These are phyloP conservation scores for Neurospora africana DNA, from an alignment of 495 filamentous ascomycete genomes.

Conservation along the genomic window DNA sequence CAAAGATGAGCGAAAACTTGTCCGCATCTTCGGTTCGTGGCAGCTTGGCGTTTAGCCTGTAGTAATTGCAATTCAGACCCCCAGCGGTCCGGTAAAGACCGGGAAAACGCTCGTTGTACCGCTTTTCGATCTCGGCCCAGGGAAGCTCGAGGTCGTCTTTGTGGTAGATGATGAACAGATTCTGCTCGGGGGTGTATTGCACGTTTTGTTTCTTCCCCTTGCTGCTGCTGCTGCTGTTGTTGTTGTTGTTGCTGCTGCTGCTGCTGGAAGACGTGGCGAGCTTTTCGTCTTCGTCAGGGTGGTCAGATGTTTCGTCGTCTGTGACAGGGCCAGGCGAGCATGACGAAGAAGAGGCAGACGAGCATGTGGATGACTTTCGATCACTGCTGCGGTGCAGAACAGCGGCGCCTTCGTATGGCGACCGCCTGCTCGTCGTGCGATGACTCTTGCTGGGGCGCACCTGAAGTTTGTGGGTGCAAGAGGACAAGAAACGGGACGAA, in stretches of 20 bases:
- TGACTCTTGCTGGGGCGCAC: neutral
- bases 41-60: slow-evolving; percentile 25
- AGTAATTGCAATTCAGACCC: slow-evolving; percentile 28
- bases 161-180: slow-evolving; percentile 21
- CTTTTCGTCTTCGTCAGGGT: neutral
- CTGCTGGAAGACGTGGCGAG: neutral
- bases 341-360: neutral
- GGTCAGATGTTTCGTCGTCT: neutral
- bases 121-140: slow-evolving; percentile 21
- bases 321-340: neutral
- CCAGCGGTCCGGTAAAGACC: slow-evolving; percentile 7
- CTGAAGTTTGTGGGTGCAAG: neutral
- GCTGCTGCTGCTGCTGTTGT: neutral
- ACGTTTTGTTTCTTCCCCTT: slow-evolving; percentile 7
- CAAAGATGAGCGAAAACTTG: slow-evolving; percentile 1
- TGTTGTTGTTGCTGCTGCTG: neutral
- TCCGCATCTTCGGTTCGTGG: slow-evolving; percentile 4
- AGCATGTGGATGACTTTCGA: neutral
- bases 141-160: slow-evolving; percentile 21
- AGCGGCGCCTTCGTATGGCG: neutral
- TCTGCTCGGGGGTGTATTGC: slow-evolving; percentile 13
- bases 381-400: neutral
- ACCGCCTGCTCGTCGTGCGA: neutral
- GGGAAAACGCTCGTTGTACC: slow-evolving; percentile 22
- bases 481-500: neutral